Evolutionary conservation across 2,329 filamentous ascomycete species (phyloP), one percentile per base, ranked within the genome.

Genomic region (Cladosporium austrohemisphaericum): DNA sequence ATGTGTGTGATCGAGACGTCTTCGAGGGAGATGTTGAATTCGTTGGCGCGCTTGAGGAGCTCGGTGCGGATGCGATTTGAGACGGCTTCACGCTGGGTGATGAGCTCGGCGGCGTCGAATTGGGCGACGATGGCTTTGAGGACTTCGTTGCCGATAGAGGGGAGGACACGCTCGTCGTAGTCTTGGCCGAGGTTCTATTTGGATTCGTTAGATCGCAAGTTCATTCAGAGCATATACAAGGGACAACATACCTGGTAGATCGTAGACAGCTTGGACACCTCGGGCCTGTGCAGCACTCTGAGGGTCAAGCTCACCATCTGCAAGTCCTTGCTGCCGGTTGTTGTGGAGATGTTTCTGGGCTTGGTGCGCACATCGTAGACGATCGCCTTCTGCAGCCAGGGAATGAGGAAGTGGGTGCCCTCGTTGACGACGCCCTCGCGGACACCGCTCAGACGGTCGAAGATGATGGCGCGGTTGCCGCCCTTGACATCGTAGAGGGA

Each of bases 1-100:
- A 98, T 98, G 80, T 98, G 93, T 54, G 93, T 98, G 72, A 98
- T 98, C 67, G 89, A 95, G 53, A 98, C 93, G 67, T 98, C 93
- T 74, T 98, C 93, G 47, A 98, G 88, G 22, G 90, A 89, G 67
- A 98, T 98, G 79, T 98, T 95, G 83, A 98, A 98, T 72, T 98
- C 93, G 65, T 85, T 76, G 40, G 93, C 93, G 64, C 93, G 91
- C 76, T 86, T 90, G 67, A 93, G 85, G 41, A 98, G 83, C 69
- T 98, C 93, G 61, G 80, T 79, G 54, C 88, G 90, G 77, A 98
- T 98, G 64, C 91, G 87, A 72, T 96, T 86, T 57, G 86, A 92
- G 63, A 98, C 93, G 57, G 92, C 89, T 76, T 98, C 94, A 71
- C 93, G 87, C 76, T 98, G 93, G 52, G 93, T 98, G 78, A 98